Evolutionary conservation across 2,329 filamentous ascomycete genomes (phyloP), one percentile per base, ranked within the genome.

Genomic region (Acrocalymma vagum): DNA sequence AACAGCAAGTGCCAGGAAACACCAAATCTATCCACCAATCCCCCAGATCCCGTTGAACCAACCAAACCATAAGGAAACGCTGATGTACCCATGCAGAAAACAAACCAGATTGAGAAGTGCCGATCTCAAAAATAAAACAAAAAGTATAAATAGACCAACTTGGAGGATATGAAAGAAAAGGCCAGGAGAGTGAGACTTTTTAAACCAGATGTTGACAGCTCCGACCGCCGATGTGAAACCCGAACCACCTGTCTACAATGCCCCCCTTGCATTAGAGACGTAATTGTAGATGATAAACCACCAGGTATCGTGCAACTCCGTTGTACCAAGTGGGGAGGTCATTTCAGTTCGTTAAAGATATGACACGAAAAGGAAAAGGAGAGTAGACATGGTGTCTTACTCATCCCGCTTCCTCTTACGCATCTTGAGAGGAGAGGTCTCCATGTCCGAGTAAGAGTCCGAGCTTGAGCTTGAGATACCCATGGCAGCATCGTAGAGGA

Each of bases 381-480:
- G 32, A 41, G 29, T 24, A 23, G 33, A 41, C 33, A n/a, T 14
- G 15, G 18, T 38, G 22, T 21, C 45, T 50, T 81, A 81, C 56
- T 78, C 75, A 48, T 80, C 76, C 67, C 88, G 85, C 83, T 86
- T 88, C 72, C 85, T 81, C 86, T 93, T 94, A 80, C 89, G 89
- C 76, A 84, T 83, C 60, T 75, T 74, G 65, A 64, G 33, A 53
- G 66, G 34, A 53, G 62, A 51, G 18, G 67, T 63, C 38, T 75
- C 74, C 18, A 60, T 45, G 47, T 72, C 69, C 4, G 67, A 71
- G 52, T 58, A 55, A 3, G 64, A 66, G 25, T 64, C 61, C 5
- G 65, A 67, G 35, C 60, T 62, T 33, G 62, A 65, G 22, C 58
- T 65, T 35, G 65, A 69, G 42, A 70, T 62, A 35, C 57, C 55